A percentile compares a stretch with the other conserved stretches of the same genome.
phyloP scores from a whole-genome alignment of 495 filamentous ascomycete genomes.

The Penicillium malachiteum region DNA sequence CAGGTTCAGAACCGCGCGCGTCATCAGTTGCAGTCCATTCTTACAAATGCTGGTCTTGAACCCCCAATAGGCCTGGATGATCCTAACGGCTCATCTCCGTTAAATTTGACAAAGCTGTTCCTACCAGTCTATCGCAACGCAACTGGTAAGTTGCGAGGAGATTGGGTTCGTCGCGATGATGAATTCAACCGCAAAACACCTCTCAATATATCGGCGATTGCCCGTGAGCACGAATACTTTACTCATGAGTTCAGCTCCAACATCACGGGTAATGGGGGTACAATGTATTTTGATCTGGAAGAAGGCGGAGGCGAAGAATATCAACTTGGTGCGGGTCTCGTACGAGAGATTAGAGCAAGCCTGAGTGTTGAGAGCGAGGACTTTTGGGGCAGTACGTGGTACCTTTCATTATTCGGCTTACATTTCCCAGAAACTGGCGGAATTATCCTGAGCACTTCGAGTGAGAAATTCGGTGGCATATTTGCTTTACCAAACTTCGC shows the following conservation, averaged over 20 bases:
- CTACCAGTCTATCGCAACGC: slow-evolving; percentile 73
- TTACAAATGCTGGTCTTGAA: slow-evolving; percentile 39
- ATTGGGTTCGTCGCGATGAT: slow-evolving; percentile 65
- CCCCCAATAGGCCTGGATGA: slow-evolving; percentile 37
- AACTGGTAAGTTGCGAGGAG: slow-evolving; percentile 71
- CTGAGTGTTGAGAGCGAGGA: slow-evolving; percentile 69
- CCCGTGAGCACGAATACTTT: slow-evolving; percentile 48
- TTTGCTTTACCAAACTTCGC: slow-evolving; percentile 85
- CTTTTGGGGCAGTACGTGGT: slow-evolving; percentile 67
- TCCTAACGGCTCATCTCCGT: slow-evolving; percentile 37
- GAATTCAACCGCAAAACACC: slow-evolving; percentile 30
- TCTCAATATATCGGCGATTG: slow-evolving; percentile 54
- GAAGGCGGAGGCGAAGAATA: slow-evolving; percentile 42
- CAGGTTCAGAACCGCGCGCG: slow-evolving; percentile 56
- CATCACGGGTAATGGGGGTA: slow-evolving; percentile 58
- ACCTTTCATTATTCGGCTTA: slow-evolving; percentile 73
- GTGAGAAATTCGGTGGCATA: slow-evolving; percentile 87
- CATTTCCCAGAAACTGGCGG: slow-evolving; percentile 76
- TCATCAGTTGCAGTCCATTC: slow-evolving; percentile 45
- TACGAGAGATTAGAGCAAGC: slow-evolving; percentile 61
- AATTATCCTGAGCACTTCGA: slow-evolving; percentile 80
- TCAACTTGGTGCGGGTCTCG: slow-evolving; percentile 31
- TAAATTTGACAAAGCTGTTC: slow-evolving; percentile 42
- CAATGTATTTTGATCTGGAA: slow-evolving; percentile 44
- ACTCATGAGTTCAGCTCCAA: slow-evolving; percentile 63